phyloP scores from a whole-genome alignment of 2,329 filamentous ascomycete species.

The Albifimbria verrucaria region DNA sequence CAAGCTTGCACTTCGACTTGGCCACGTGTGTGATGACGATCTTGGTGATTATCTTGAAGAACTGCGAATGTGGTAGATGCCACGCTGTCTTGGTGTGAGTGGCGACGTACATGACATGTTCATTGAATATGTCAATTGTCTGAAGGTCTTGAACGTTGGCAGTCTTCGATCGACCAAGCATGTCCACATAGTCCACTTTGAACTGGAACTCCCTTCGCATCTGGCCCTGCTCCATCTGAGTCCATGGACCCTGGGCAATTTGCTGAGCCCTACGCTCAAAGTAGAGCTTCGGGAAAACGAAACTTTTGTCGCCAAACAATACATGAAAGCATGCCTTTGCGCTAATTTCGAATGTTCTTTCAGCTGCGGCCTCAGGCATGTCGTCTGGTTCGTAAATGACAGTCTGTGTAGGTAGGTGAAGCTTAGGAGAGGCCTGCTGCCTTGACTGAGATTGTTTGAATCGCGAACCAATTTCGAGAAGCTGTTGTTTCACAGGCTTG shows the following conservation, averaged over 20 bases:
- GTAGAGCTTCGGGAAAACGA: slow-evolving; percentile 88
- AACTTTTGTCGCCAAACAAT: slow-evolving; percentile 93
- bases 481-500: slow-evolving; percentile 26
- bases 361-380: slow-evolving; percentile 71
- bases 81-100: slow-evolving; percentile 64
- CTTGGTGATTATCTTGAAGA: slow-evolving; percentile 82
- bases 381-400: slow-evolving; percentile 81
- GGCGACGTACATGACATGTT: slow-evolving; percentile 68
- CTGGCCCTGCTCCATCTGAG: slow-evolving; percentile 62
- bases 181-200: slow-evolving; percentile 64
- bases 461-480: slow-evolving; percentile 31
- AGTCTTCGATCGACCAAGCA: slow-evolving; percentile 60
- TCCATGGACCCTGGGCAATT: slow-evolving; percentile 86
- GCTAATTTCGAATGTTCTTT: slow-evolving; percentile 84
- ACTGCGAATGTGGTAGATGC: slow-evolving; percentile 79
- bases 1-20: slow-evolving; percentile 89
- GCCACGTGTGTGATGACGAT: slow-evolving; percentile 90
- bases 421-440: slow-evolving; percentile 55
- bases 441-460: slow-evolving; percentile 29
- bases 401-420: slow-evolving; percentile 77
- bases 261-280: slow-evolving; percentile 75
- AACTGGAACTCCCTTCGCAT: slow-evolving; percentile 80
- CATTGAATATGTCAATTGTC: slow-evolving; percentile 77
- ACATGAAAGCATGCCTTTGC: slow-evolving; percentile 95
- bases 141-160: slow-evolving; percentile 76